Percentiles rank a stretch among this genome's conserved stretches.
Evolutionary conservation across 139 green algal species (phyloP).

Genomic region (Chlamydomonas schloesseri): DNA sequence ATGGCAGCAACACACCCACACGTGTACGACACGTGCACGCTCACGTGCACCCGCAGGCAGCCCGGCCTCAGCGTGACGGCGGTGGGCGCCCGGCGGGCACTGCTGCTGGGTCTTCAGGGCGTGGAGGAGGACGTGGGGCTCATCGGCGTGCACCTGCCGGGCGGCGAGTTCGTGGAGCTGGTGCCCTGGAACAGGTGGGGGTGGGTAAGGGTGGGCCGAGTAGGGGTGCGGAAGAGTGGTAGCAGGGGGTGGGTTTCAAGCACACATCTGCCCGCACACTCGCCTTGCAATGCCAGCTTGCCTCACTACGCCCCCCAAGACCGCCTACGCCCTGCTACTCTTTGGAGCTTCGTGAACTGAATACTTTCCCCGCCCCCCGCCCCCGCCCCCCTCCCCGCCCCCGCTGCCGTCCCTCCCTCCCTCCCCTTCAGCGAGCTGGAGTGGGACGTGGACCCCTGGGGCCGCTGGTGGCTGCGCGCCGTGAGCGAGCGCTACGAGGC

Average conservation of each 20-base stretch:
- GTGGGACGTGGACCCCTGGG: constrained; percentile 94
- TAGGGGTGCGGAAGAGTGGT: background rate
- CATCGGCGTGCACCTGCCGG: constrained; percentile 83
- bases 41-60: constrained; percentile 39
- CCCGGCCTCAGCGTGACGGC: constrained; percentile 84
- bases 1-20: no score
- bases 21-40: no score
- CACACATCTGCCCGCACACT: no score
- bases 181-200: constrained; percentile 81
- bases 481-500: constrained; percentile 77
- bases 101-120: constrained; percentile 75
- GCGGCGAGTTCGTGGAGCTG: constrained; percentile 89
- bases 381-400: no score
- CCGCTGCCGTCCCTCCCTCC: no score
- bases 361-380: no score
- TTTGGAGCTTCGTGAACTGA: no score
- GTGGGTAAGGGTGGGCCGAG: background rate
- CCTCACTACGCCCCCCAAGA: background rate
- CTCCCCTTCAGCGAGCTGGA: constrained; percentile 59
- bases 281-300: background rate
- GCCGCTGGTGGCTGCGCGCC: constrained; percentile 77
- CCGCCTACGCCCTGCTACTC: background rate
- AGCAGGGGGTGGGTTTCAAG: no score
- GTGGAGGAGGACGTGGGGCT: constrained; percentile 93
- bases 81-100: constrained; percentile 77